Base-by-base conservation (phyloP, 495 filamentous ascomycete species). In the Venustampulla echinocandica region DNA sequence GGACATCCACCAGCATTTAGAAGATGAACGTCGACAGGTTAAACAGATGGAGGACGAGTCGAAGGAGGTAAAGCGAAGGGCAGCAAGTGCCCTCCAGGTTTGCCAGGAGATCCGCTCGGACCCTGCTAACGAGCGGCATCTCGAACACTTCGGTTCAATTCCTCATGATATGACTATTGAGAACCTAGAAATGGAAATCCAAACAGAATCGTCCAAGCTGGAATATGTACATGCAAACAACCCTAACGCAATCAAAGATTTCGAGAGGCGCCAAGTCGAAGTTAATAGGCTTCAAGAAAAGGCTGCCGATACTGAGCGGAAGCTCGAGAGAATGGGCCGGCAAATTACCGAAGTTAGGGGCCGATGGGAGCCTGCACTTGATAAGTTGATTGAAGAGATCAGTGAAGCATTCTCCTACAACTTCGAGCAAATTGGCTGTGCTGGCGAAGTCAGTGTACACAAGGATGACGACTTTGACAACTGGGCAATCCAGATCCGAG, bases 401-500 rank as follows among this genome's bases (percentile, higher is more conserved):
- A 93, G 85, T 57, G 80, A 84, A 19, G 89, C 89, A 1, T 97
- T 97, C 58, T 77, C 81, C 0, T 77, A 88, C 54, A 95, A 90
- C 54, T 96, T 98, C 61, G 76, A 80, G 53, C 84, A 90, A 61
- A 97, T 98, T 60, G 87, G 82, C 46, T 96, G 90, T 59, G 92
- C 89, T n/a, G 92, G 92, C 30, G 85, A 95, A 61, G 92, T 97
- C 3, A 73, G 67, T 15, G 67, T 98, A 1, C 66, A 81, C 61
- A 90, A 90, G 57, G 81, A 85, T 44, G 83, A 85, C 23, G 86
- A 89, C 60, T 98, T 95, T 60, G 87, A 92, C 19, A 76, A 85
- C 47, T 98, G 92, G 92, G 79, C 85, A 5, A 88, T 97, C 52
- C 79, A 93, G 61, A 95, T 97, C 61, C 77, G 81, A 58, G 92